phyloP scores from a whole-genome alignment of 73 alveolate species.

The Paramecium sexaurelia region DNA sequence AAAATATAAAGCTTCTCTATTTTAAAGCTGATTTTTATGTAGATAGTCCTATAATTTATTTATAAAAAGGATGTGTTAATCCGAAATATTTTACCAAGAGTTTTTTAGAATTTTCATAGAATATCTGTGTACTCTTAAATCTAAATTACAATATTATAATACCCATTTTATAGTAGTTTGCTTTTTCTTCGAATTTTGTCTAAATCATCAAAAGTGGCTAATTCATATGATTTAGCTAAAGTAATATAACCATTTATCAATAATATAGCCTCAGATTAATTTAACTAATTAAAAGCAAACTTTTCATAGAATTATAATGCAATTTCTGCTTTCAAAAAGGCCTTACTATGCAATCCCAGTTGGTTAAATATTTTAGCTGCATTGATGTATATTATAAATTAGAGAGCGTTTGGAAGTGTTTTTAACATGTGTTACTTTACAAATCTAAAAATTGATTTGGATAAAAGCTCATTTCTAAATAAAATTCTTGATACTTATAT shows the following conservation, averaged over 20 bases:
- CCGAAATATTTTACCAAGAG: conserved; percentile 15
- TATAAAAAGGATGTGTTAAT: background rate
- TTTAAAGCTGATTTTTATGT: background rate
- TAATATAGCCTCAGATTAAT: background rate
- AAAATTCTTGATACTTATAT: background rate
- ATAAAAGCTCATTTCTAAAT: conserved; percentile 36
- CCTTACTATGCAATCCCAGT: conserved; percentile 36
- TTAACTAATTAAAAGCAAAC: background rate
- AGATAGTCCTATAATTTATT: background rate
- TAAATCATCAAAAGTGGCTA: background rate
- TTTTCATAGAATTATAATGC: background rate
- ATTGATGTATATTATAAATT: background rate
- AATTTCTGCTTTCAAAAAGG: conserved; percentile 1
- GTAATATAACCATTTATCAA: conserved; percentile 26
- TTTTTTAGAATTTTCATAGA: conserved; percentile 33
- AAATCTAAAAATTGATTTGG: background rate
- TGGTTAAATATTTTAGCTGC: conserved; percentile 19
- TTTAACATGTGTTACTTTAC: background rate
- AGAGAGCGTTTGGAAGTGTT: background rate
- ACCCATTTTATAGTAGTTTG: background rate
- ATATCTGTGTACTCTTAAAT: background rate
- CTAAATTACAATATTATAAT: background rate
- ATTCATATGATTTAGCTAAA: conserved; percentile 15
- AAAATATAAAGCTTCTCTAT: background rate
- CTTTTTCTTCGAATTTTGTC: background rate